These are phyloP conservation scores for Paecilomyces formosus DNA, from an alignment of 2,329 filamentous ascomycete genomes.

Conservation along the genomic window DNA sequence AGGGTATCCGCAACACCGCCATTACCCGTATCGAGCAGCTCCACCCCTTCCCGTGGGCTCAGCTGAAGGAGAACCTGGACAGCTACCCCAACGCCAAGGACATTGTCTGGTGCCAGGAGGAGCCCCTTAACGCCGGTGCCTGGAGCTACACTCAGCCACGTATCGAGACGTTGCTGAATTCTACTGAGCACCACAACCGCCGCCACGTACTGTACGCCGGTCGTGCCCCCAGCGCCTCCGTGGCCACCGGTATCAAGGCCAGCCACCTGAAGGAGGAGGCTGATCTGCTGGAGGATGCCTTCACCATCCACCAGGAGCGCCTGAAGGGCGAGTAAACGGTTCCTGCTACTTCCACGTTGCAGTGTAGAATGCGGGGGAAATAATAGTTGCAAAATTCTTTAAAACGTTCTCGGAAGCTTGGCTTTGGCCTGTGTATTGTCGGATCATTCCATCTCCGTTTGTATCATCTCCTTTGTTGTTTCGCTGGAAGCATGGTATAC, in stretches of 20 bases:
- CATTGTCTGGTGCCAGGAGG: conserved; percentile 95
- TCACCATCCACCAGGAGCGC: conserved; percentile 56
- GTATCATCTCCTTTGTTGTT: background rate
- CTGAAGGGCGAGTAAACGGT: conserved; percentile 54
- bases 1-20: conserved; percentile 82
- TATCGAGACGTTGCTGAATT: conserved; percentile 90
- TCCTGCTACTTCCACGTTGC: background rate
- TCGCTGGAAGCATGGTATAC: background rate
- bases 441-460: background rate
- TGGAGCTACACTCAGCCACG: conserved; percentile 98
- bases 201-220: conserved; percentile 96
- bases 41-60: conserved; percentile 97
- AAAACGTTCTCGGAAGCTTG: background rate
- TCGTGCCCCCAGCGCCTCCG: conserved; percentile 83
- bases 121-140: conserved; percentile 92
- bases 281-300: conserved; percentile 64
- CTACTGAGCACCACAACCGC: conserved; percentile 86
- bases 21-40: conserved; percentile 96
- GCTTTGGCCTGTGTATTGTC: background rate
- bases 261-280: conserved; percentile 88
- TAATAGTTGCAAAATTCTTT: background rate
- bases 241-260: conserved; percentile 86
- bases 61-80: conserved; percentile 94
- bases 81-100: conserved; percentile 95
- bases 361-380: background rate